phyloP scores from a whole-genome alignment of 139 green algal species.

The Chlorella ohadii region DNA sequence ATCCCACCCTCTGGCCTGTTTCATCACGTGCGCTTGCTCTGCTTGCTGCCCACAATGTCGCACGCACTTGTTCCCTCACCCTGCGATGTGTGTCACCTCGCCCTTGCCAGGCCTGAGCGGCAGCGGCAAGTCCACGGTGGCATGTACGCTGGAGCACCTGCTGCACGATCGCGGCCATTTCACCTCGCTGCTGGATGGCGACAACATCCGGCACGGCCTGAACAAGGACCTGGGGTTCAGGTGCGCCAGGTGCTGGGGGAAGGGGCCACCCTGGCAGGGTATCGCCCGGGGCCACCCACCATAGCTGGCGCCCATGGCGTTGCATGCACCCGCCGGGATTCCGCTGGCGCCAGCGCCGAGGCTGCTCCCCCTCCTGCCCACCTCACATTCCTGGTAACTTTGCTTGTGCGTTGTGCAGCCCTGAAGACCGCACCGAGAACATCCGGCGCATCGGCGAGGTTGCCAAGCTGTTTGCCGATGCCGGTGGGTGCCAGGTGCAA shows the following conservation, averaged over 20 bases:
- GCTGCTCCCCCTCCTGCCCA: not conserved
- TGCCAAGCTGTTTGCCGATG: constrained; percentile 91
- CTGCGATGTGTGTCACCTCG: not conserved
- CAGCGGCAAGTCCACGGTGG: constrained; percentile 78
- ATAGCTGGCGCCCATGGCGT: not conserved
- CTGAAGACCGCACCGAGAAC: constrained; percentile 92
- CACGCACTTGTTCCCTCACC: too few relatives aligned
- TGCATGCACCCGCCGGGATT: not conserved
- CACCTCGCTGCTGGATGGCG: constrained; percentile 91
- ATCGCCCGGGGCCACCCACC: not conserved
- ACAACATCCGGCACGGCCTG: constrained; percentile 96
- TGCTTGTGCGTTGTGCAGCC: not conserved
- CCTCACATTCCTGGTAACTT: not conserved
- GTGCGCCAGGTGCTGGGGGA: not conserved
- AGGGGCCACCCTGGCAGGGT: not conserved
- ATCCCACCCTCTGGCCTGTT: too few relatives aligned
- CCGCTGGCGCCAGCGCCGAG: not conserved
- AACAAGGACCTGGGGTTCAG: constrained; percentile 97
- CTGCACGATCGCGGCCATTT: constrained; percentile 77
- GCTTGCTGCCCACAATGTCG: too few relatives aligned
- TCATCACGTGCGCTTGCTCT: too few relatives aligned
- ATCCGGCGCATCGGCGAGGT: constrained; percentile 96
- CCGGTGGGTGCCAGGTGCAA: constrained; percentile 29
- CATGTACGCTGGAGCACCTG: constrained; percentile 84
- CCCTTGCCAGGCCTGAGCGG: constrained; percentile 72